Conservation (phyloP, 2,329 filamentous ascomycete genomes). For the Fusarium hainanense region DNA sequence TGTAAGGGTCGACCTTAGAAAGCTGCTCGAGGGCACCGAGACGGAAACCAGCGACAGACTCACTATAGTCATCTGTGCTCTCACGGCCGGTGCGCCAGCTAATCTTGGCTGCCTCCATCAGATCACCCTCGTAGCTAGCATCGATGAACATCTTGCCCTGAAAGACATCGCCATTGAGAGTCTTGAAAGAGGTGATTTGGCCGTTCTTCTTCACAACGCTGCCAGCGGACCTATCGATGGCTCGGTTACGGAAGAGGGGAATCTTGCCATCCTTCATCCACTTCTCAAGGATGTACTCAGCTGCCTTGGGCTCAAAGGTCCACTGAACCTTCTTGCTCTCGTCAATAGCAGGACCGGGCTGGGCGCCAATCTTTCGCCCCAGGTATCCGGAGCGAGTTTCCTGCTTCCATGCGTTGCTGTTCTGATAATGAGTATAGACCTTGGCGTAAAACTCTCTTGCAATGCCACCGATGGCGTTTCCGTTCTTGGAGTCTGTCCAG, state of each 20-base stretch:
- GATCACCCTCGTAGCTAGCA: constrained; percentile 38
- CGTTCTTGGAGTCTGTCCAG: constrained; percentile 39
- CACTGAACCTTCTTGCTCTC: constrained; percentile 33
- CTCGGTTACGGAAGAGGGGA: constrained; percentile 28
- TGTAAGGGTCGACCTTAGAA: constrained; percentile 26
- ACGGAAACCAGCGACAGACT: constrained; percentile 28
- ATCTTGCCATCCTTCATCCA: constrained; percentile 38
- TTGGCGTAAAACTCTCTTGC: constrained; percentile 36
- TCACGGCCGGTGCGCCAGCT: constrained; percentile 34
- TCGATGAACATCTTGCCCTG: constrained; percentile 39
- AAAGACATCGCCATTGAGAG: constrained; percentile 16
- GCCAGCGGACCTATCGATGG: constrained; percentile 21
- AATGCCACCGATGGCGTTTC: constrained; percentile 36
- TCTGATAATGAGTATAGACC: constrained; percentile 29
- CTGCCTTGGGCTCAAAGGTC: constrained; percentile 40
- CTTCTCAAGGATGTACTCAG: constrained; percentile 30
- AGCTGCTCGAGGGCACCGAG: constrained; percentile 9
- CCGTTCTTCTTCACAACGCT: constrained; percentile 30
- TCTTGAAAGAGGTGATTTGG: constrained; percentile 30
- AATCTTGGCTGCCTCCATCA: constrained; percentile 36
- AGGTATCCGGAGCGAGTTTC: constrained; percentile 31
- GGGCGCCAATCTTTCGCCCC: constrained; percentile 26
- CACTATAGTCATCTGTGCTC: constrained; percentile 17
- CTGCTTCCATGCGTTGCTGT: constrained; percentile 18
- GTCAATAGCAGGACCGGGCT: constrained; percentile 37